These are phyloP conservation scores for Neopestalotiopsis sp. DNA, from an alignment of 2,329 filamentous ascomycete species.

Conservation along the genomic window DNA sequence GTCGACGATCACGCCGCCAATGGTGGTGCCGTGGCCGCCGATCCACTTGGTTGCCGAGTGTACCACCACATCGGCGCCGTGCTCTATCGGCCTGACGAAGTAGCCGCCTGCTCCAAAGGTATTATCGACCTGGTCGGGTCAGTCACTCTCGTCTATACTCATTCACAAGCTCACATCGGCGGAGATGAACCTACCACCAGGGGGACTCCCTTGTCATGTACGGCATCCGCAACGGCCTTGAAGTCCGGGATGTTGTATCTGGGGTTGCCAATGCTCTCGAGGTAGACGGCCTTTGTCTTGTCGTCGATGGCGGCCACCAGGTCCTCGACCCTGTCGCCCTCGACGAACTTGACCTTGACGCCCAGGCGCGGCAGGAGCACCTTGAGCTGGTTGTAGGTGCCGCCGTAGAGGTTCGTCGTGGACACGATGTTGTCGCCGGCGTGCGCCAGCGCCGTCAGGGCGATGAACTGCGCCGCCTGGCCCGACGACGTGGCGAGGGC, in stretches of 20 bases:
- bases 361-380: conserved; percentile 86
- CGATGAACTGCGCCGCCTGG: conserved; percentile 91
- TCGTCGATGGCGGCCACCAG: conserved; percentile 86
- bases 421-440: conserved; percentile 92
- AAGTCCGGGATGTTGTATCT: conserved; percentile 93
- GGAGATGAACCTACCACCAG: conserved; percentile 55
- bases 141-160: conserved; percentile 12
- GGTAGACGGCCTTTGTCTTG: conserved; percentile 88
- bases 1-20: conserved; percentile 86
- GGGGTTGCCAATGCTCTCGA: conserved; percentile 94
- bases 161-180: not conserved
- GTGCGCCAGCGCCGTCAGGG: conserved; percentile 82
- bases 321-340: conserved; percentile 78
- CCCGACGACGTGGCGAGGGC: conserved; percentile 86
- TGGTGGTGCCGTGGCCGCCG: conserved; percentile 90
- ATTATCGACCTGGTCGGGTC: conserved; percentile 80
- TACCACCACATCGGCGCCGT: conserved; percentile 92
- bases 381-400: conserved; percentile 97
- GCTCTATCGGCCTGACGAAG: conserved; percentile 83
- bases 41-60: conserved; percentile 98
- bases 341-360: conserved; percentile 85
- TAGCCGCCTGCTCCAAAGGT: conserved; percentile 94
- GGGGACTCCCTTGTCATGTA: conserved; percentile 71
- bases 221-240: conserved; percentile 81
- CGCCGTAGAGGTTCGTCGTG: conserved; percentile 89